Evolutionary conservation across 257 asterid species (phyloP), one percentile per base, ranked within the genome.

Genomic region (Eucommia ulmoides): DNA sequence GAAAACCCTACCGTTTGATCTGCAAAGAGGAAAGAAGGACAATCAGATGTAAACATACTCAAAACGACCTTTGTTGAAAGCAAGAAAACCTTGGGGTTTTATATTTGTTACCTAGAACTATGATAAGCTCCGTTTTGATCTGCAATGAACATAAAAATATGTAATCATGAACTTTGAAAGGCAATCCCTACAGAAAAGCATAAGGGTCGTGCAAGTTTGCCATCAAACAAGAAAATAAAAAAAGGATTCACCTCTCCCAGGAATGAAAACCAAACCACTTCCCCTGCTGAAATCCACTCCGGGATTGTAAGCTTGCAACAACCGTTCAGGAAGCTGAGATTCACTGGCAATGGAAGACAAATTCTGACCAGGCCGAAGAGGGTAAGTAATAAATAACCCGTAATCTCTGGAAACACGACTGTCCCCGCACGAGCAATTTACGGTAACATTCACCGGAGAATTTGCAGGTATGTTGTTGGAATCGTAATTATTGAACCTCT

Each of bases 121-220:
- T 88, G 97, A 75, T 68, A 88, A 26, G 78, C 74, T 61, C 87
- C 95, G 70, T 74, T 88, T 65, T 63, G 75, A 76, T 88, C 97
- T 88, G 95, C 75, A 79, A 12, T 23, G 64, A 53, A 26, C 24
- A 50, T n/a, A 41, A 48, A 35, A 2, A 41, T 41, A 41, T 16
- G 19, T 41, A 2, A 41, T 3, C 2, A 41, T 21, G 5, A 8
- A 41, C 3, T 5, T 4, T 3, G 3, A 38, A 38, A 18, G 15
- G 19, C 19, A 8, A n/a, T 4, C 16, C 20, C 47, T n/a, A n/a
- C n/a, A n/a, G n/a, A n/a, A 41, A 1, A 2, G 3, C 9, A 8
- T 15, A 41, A 15, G 47, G 5, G 47, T 2, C 20, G 15, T 16
- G 47, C 47, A 16, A 41, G 20, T 41, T 29, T 29, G 8, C 7